These are phyloP conservation scores for Lactuca saligna DNA, from an alignment of 129 eudicot species.

Conservation along the genomic window DNA sequence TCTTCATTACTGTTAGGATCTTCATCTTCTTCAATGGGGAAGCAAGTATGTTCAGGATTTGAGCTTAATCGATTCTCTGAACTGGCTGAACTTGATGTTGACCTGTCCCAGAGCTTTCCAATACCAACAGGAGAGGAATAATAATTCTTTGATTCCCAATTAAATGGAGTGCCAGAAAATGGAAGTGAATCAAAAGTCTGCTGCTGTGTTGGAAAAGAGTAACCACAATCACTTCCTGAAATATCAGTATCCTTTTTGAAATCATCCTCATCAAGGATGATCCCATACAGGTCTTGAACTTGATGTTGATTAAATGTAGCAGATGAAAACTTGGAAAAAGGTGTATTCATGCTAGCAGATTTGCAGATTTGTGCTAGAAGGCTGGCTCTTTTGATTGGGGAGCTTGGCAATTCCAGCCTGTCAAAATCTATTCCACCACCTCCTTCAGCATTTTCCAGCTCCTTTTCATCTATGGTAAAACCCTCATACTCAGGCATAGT, in stretches of 20 bases:
- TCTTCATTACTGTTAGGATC: conserved; percentile 68
- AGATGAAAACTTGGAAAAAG: conserved; percentile 53
- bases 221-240: conserved; percentile 29
- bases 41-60: conserved; percentile 86
- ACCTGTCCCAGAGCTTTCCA: conserved; percentile 65
- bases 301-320: conserved; percentile 31
- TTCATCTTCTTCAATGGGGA: conserved; percentile 95
- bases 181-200: conserved; percentile 47
- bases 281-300: conserved; percentile 34
- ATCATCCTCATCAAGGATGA: conserved; percentile 54
- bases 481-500: conserved; percentile 67
- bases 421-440: conserved; percentile 35
- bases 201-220: conserved; percentile 35
- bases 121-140: conserved; percentile 60
- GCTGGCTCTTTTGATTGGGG: conserved; percentile 52
- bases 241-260: conserved; percentile 24
- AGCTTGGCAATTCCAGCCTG: conserved; percentile 41
- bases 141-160: conserved; percentile 36
- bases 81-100: conserved; percentile 59
- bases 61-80: conserved; percentile 61
- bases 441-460: conserved; percentile 39
- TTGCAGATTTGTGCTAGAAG: conserved; percentile 58
- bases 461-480: conserved; percentile 42
- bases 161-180: conserved; percentile 42
- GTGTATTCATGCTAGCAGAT: conserved; percentile 59